Percentiles rank a stretch among this genome's conserved stretches.
phyloP scores from a whole-genome alignment of 345 rosid genomes.

The Geranium rotundifolium region DNA sequence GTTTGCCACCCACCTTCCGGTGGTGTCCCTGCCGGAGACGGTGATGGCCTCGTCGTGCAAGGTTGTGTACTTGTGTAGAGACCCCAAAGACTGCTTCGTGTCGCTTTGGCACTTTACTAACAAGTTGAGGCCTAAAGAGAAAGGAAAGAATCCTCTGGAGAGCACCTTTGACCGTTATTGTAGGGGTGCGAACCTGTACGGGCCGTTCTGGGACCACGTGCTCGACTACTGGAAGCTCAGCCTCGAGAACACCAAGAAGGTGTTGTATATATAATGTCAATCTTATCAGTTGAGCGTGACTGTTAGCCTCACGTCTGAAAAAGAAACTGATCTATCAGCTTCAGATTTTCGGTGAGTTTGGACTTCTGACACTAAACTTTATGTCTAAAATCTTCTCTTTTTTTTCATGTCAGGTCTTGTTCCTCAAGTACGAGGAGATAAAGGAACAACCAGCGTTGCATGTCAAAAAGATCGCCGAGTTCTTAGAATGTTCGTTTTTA shows the following conservation, averaged over 20 bases:
- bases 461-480: constrained; percentile 3
- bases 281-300: no score
- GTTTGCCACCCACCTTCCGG: background rate
- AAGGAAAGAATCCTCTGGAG: background rate
- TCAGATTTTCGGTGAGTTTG: no score
- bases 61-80: constrained; percentile 1
- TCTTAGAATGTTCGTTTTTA: constrained; percentile 1
- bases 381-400: no score
- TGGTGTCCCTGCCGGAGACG: background rate
- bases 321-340: no score
- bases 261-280: no score
- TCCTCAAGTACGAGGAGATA: constrained; percentile 6
- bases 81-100: background rate
- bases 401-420: no score
- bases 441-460: background rate
- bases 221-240: background rate
- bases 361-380: no score
- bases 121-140: background rate
- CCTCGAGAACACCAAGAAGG: background rate
- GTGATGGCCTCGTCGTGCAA: background rate
- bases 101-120: constrained; percentile 5
- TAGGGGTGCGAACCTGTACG: background rate
- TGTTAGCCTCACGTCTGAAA: no score
- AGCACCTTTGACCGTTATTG: background rate
- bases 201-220: background rate